Evolutionary conservation across 805 yeast species (phyloP), one percentile per base, ranked within the genome.

Genomic region (Candida piceae): DNA sequence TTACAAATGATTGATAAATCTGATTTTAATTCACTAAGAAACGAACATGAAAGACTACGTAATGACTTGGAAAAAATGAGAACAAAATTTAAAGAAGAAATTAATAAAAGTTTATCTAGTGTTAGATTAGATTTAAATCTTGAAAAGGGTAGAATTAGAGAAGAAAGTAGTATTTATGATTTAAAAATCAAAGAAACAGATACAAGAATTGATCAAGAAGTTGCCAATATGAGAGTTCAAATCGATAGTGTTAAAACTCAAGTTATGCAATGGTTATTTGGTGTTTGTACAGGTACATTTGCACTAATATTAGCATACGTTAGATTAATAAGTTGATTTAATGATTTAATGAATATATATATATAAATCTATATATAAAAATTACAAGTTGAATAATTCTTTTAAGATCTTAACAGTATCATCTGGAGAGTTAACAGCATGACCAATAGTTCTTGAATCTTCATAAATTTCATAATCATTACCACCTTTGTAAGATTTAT

Each of bases 251-350:
- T 90, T 22, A 93, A 93, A 65, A 86, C 96, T 2, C 97, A 93
- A 59, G 97, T 93, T 34, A 77, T 88, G 80, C 98, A 93, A 63
- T 93, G 98, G 98, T 72, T 93, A 45, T 87, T 93, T 51, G 97
- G 97, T 69, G 97, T 93, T 15, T 85, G 95, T 56, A 89, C 97
- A 1, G 98, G 97, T 83, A 85, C 97, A 1, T 86, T 90, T 63
- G 97, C 97, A 11, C 70, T 93, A 40, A 84, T 93, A 35, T 65
- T 90, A 50, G 97, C 97, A 1, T 93, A 93, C 58, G 85, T 89
- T 34, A 73, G 98, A 51, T 68, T 93, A 49, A 50, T 55, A 32
- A 57, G 62, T 42, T 57, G 36, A 40, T 4, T 21, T 11, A n/a
- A 22, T 29, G 11, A 9, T 26, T 20, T 23, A 32, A n/a, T n/a